phyloP scores from a whole-genome alignment of 1,284 basidiomycete genomes.

The Austroboletus niveus region DNA sequence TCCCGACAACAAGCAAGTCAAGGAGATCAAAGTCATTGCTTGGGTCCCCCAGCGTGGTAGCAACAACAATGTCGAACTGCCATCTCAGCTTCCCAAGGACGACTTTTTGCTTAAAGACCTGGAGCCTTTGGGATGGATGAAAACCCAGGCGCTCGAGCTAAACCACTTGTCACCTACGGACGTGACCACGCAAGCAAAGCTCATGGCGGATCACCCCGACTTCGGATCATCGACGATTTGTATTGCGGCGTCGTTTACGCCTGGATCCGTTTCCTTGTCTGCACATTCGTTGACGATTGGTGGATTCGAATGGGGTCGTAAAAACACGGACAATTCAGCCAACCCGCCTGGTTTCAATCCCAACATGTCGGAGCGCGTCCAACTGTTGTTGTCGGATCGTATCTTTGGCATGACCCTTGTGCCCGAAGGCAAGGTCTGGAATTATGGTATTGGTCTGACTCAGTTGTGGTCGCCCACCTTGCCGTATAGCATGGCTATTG shows the following conservation, averaged over 20 bases:
- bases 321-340: slow-evolving; percentile 84
- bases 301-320: slow-evolving; percentile 98
- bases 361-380: slow-evolving; percentile 96
- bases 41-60: slow-evolving; percentile 97
- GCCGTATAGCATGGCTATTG: slow-evolving; percentile 84
- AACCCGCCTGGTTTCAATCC: slow-evolving; percentile 93
- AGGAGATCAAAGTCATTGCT: slow-evolving; percentile 96
- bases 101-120: slow-evolving; percentile 94
- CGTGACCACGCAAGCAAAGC: slow-evolving; percentile 92
- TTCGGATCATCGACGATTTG: slow-evolving; percentile 95
- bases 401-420: slow-evolving; percentile 90
- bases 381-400: slow-evolving; percentile 91
- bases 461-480: slow-evolving; percentile 88
- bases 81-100: slow-evolving; percentile 83
- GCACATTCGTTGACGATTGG: slow-evolving; percentile 87
- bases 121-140: slow-evolving; percentile 97
- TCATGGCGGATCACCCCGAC: slow-evolving; percentile 95
- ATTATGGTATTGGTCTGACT: slow-evolving; percentile 89
- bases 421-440: slow-evolving; percentile 91
- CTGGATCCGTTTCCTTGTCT: slow-evolving; percentile 94
- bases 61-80: slow-evolving; percentile 91
- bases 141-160: slow-evolving; percentile 92
- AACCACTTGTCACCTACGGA: slow-evolving; percentile 91
- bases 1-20: slow-evolving; percentile 96
- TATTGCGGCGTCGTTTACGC: slow-evolving; percentile 94